A percentile compares a stretch with the other conserved stretches of the same genome.
These are phyloP conservation scores for Talaromyces proteolyticus DNA, from an alignment of 495 filamentous ascomycete genomes.

Conservation along the genomic window DNA sequence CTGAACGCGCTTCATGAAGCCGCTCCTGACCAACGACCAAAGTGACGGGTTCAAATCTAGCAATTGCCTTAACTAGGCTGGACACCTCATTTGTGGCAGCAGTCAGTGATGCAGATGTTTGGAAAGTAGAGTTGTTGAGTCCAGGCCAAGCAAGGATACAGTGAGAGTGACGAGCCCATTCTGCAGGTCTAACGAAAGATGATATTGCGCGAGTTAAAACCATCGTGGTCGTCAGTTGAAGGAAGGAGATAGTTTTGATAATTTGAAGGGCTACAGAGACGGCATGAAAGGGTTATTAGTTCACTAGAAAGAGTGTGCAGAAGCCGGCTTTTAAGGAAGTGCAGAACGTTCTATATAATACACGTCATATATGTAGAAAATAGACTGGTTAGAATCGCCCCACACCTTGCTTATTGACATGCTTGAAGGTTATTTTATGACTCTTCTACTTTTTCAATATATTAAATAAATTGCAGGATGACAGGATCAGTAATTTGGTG, in stretches of 20 bases:
- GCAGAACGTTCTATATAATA: background rate
- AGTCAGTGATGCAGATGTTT: background rate
- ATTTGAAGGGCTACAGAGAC: too few relatives aligned
- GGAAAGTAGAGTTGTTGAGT: background rate
- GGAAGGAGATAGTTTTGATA: background rate
- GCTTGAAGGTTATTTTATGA: too few relatives aligned
- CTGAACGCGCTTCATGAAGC: constrained; percentile 8
- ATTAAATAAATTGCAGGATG: too few relatives aligned
- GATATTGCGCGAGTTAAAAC: background rate
- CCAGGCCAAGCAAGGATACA: background rate
- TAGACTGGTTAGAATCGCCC: background rate
- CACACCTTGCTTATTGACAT: too few relatives aligned
- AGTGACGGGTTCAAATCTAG: constrained; percentile 28
- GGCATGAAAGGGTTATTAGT: background rate
- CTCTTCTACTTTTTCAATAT: too few relatives aligned
- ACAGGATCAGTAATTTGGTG: too few relatives aligned
- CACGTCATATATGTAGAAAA: background rate
- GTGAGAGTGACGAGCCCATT: background rate
- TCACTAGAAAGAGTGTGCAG: too few relatives aligned
- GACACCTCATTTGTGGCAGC: constrained; percentile 16
- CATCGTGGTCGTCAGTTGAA: background rate
- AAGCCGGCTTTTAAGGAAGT: too few relatives aligned
- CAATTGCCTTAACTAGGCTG: constrained; percentile 22
- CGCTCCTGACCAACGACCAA: constrained; percentile 23
- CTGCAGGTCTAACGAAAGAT: background rate